Base-by-base conservation (phyloP, 371 early-diverging fungal species). In the Ordospora colligata region DNA sequence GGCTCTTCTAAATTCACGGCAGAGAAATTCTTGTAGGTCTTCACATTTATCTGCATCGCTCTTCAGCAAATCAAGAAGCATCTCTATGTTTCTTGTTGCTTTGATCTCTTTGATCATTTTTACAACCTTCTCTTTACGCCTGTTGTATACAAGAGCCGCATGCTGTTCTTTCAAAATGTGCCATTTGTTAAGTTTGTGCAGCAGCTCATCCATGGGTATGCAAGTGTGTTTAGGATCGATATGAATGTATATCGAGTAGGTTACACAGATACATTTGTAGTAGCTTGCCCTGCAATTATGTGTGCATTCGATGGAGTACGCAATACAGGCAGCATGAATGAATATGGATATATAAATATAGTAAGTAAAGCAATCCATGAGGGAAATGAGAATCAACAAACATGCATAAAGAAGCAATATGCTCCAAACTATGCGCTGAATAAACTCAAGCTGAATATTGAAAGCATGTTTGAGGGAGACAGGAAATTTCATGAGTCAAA, bases 141-240 rank as follows among this genome's bases (percentile, higher is more conserved):
- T 58, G 8, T 58, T 14, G 37, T 37, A 17, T 1, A 58, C 2
- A 14, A 58, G 11, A 19, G 2, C n/a, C 37, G n/a, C 1, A 17
- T 58, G 58, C 58, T 37, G n/a, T 14, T 58, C 40, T 40, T 58
- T 58, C 27, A 58, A 12, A n/a, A 37, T 40, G 14, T 58, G 37
- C 58, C 58, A 58, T 25, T 58, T 58, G 58, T 58, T 58, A 14
- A 58, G 58, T 12, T 58, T 58, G 11, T 37, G 27, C n/a, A 58
- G 14, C n/a, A 58, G 37, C n/a, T 27, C 27, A n/a, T 58, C 58
- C 58, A 58, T 58, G 40, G 40, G 37, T 11, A 9, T 4, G 12
- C n/a, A 47, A 1, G 58, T 19, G 37, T 51, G 12, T 7, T n/a
- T n/a, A n/a, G 7, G 12, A 32, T 32, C 32, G 32, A 32, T 32